Base-by-base conservation (phyloP, 306 rosid species). In the Delonix regia region DNA sequence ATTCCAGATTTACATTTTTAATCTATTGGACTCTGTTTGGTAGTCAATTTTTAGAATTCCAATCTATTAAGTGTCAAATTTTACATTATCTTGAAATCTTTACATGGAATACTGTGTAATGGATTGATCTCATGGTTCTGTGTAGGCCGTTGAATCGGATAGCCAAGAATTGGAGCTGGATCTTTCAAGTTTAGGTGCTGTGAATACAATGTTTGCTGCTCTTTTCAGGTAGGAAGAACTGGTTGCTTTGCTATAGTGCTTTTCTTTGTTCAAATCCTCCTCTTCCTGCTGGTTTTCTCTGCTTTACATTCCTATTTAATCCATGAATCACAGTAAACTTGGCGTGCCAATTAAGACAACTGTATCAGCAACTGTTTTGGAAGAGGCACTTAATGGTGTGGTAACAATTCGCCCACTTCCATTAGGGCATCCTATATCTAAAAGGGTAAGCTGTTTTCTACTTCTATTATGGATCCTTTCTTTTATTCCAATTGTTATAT, bases 151-250 rank as follows among this genome's bases (percentile, higher is more conserved):
- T 83, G 99, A 93, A 87, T 80, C 93, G 63, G 98, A 93, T 68
- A 87, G 84, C 85, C 99, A 93, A 81, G 99, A 96, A 73, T 86
- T 96, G 88, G 99, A 96, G 87, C 88, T 96, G 73, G 99, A 96
- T 83, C 99, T 96, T 80, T 96, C 99, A 76, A 96, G 98, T 88
- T 85, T 96, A 85, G 97, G 97, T 59, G 94, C 98, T 53, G 96
- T 96, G 75, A 93, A 96, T 86, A 96, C 99, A 74, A 93, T 96
- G 94, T 93, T 96, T 90, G 99, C 97, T n/a, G 99, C 99, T 67
- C 94, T 96, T 87, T 96, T 96, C 82, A 91, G 98, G 99, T 92
- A 73, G 51, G 74, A 38, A 75, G 61, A 36, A 41, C 51, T 8
- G 74, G 30, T 49, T 77, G 60, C 65, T 53, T 81, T 60, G 72